These are phyloP conservation scores for Saccharomycopsis javanensis DNA, from an alignment of 805 yeast species.

Conservation along the genomic window DNA sequence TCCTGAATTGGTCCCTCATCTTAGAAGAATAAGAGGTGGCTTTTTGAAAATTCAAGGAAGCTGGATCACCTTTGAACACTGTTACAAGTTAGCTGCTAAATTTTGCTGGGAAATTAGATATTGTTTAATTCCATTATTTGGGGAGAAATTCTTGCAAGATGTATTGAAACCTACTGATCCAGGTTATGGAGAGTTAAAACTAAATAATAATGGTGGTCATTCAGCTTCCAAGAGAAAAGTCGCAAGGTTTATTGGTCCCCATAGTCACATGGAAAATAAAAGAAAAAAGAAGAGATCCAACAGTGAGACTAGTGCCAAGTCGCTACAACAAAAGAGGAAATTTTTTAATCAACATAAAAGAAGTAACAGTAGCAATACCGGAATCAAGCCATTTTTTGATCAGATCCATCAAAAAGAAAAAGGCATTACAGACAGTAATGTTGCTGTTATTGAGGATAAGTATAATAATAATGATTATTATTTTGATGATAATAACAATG, in stretches of 20 bases:
- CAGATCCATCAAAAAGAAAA: neutral
- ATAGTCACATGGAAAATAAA: conserved; percentile 12
- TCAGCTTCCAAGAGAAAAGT: conserved; percentile 12
- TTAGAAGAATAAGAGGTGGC: conserved; percentile 81
- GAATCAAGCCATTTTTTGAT: neutral
- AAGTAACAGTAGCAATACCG: neutral
- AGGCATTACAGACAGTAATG: neutral
- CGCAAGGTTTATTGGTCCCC: neutral
- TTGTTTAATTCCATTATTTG: conserved; percentile 73
- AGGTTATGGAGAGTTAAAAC: conserved; percentile 55
- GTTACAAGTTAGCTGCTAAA: conserved; percentile 55
- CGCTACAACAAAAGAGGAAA: neutral
- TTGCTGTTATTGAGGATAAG: neutral
- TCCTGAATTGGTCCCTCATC: conserved; percentile 53
- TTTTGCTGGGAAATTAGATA: conserved; percentile 73
- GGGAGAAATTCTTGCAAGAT: conserved; percentile 50
- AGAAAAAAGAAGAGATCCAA: conserved; percentile 8
- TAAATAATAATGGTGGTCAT: conserved; percentile 22
- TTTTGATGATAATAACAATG: neutral
- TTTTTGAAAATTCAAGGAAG: conserved; percentile 89
- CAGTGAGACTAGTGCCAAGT: neutral
- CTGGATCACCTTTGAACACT: conserved; percentile 72
- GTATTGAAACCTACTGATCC: conserved; percentile 51
- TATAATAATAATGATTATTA: neutral
- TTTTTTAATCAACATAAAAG: neutral